Evolutionary conservation across 1,139 yeast genomes (phyloP).

Genomic region (Taphrina populina): DNA sequence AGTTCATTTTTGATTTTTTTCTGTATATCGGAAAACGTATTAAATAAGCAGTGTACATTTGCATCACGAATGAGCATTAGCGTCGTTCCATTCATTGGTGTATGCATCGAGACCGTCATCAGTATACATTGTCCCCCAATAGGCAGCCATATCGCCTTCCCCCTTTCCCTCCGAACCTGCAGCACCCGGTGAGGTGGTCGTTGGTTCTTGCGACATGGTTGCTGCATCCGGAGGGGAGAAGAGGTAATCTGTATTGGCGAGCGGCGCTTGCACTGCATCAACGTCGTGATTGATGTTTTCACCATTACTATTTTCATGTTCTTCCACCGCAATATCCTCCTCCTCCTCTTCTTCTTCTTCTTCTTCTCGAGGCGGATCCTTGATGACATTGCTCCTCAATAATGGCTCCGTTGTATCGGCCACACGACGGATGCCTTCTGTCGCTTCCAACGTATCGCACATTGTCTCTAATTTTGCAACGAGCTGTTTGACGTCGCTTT

Average conservation of each 20-base stretch:
- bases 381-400: constrained; percentile 4
- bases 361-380: too few species aligned
- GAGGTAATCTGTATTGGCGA: constrained; percentile 2
- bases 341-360: too few species aligned
- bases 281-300: background rate
- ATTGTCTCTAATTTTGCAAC: constrained; percentile 23
- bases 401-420: constrained; percentile 13
- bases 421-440: constrained; percentile 16
- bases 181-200: too few species aligned
- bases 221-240: background rate
- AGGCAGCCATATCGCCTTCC: too few species aligned
- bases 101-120: constrained; percentile 8
- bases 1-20: too few species aligned
- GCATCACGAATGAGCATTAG: too few species aligned
- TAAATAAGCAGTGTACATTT: background rate
- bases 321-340: background rate
- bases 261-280: background rate
- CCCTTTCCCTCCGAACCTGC: too few species aligned
- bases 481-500: constrained; percentile 17
- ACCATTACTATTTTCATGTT: background rate
- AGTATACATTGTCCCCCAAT: too few species aligned
- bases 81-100: constrained; percentile 9
- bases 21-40: too few species aligned
- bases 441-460: constrained; percentile 27
- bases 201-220: too few species aligned